Percentiles rank a stretch among this genome's conserved stretches.
These are phyloP conservation scores for Claviceps quebecensis DNA, from an alignment of 2,329 filamentous ascomycete genomes.

Conservation along the genomic window DNA sequence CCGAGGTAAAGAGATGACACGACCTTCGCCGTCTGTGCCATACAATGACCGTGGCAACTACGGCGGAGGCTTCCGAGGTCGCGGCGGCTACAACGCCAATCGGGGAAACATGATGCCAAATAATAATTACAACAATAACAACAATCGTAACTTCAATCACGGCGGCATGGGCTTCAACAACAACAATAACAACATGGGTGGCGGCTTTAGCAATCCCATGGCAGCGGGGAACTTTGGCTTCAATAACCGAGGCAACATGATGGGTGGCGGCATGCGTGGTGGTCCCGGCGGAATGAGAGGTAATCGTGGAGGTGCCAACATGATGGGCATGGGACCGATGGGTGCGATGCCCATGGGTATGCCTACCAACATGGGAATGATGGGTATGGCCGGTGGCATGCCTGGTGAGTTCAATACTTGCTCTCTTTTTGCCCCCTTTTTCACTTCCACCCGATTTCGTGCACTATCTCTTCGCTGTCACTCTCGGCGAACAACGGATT, in stretches of 20 bases:
- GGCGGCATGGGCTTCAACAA: constrained; percentile 33
- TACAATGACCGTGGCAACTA: constrained; percentile 33
- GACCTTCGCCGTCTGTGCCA: constrained; percentile 33
- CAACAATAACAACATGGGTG: constrained; percentile 23
- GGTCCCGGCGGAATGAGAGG: constrained; percentile 34
- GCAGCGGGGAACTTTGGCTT: constrained; percentile 39
- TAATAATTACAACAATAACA: constrained; percentile 21
- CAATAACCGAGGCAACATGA: constrained; percentile 24
- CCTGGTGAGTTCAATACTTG: constrained; percentile 16
- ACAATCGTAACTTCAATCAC: constrained; percentile 27
- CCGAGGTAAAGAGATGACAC: constrained; percentile 45
- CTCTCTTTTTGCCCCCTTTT: no score
- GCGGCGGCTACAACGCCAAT: constrained; percentile 29
- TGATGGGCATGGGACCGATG: constrained; percentile 35
- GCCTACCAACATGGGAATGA: constrained; percentile 41
- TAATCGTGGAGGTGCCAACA: constrained; percentile 36
- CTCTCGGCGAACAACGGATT: constrained; percentile 6
- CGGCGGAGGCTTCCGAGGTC: constrained; percentile 37
- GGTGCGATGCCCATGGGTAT: constrained; percentile 40
- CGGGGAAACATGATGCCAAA: constrained; percentile 34
- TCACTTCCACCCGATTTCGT: no score
- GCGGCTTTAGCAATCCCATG: constrained; percentile 35
- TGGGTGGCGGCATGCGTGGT: constrained; percentile 31
- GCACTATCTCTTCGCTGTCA: no score
- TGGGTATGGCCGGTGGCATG: constrained; percentile 34